phyloP scores from a whole-genome alignment of 768 basidiomycete genomes.

The Rhizopogon vulgaris region DNA sequence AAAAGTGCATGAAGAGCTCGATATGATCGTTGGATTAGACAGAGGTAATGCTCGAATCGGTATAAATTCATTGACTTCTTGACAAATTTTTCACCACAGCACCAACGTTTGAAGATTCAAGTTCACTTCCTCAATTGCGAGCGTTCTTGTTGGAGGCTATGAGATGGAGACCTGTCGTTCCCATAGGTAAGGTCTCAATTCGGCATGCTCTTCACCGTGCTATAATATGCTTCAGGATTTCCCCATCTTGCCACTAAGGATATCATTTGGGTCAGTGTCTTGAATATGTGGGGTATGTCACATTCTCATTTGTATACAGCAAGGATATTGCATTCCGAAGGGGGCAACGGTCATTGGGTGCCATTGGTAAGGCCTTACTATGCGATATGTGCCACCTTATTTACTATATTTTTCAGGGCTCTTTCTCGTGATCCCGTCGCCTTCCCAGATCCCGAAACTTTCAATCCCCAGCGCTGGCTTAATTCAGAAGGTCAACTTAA shows the following conservation, averaged over 20 bases:
- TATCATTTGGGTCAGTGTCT: too few species aligned
- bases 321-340: too few species aligned
- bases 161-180: slow-evolving; percentile 2
- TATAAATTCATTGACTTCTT: background rate
- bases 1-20: slow-evolving; percentile 43
- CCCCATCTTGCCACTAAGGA: too few species aligned
- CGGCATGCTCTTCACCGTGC: background rate
- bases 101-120: slow-evolving; percentile 26
- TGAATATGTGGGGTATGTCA: too few species aligned
- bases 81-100: slow-evolving; percentile 10
- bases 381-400: too few species aligned
- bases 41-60: slow-evolving; percentile 2
- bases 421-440: slow-evolving; percentile 45
- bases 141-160: slow-evolving; percentile 26
- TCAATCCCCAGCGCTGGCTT: slow-evolving; percentile 46
- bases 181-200: slow-evolving; percentile 10
- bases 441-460: slow-evolving; percentile 22
- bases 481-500: slow-evolving; percentile 30
- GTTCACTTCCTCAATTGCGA: slow-evolving; percentile 19
- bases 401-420: slow-evolving; percentile 22
- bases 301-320: too few species aligned
- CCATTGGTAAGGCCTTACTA: too few species aligned
- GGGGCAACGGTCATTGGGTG: too few species aligned
- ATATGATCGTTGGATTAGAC: slow-evolving; percentile 36
- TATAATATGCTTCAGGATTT: background rate